Base-by-base conservation (phyloP, 176 grass and related monocot species). In the Typha latifolia region DNA sequence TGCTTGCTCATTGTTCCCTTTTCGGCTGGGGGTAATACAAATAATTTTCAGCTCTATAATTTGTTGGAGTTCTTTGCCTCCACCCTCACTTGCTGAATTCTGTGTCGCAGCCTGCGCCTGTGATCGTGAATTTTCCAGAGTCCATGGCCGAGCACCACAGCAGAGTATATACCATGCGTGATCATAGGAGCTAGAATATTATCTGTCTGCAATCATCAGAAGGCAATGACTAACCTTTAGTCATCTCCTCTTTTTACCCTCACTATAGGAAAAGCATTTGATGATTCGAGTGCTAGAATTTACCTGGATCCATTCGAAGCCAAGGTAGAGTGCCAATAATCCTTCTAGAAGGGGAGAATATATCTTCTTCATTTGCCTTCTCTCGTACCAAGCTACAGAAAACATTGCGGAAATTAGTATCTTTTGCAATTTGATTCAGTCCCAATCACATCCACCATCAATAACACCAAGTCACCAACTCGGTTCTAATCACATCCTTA, bases 331-430 rank as follows among this genome's bases (percentile, higher is more conserved):
- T 18, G 88, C 88, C 51, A 96, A 59, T 31, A 96, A 53, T 67
- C 92, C 92, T 96, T 96, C 92, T 47, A 96, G 69, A 57, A 96
- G 80, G 7, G 92, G 92, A 49, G 92, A 96, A 66, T 96, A 96
- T 88, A 96, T 96, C 80, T 91, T 96, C 77, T 51, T 96, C 93
- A 96, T 89, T 79, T 91, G 82, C 66, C 93, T 84, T 66, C 88
- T 84, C 49, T 96, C 80, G 12, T 70, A 24, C 66, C 75, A 78
- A 70, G 55, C 75, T 78, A 59, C 52, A 52, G 6, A 43, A 43
- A 43, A 43, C 37, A 43, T 43, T 43, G 37, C 37, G 0, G 37
- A 26, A 76, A 34, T 66, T 13, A 47, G 53, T 9, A 57, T 3
- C 5, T 18, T 53, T 6, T 57, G 3, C 53, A 57, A 57, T 57